These are phyloP conservation scores for Boechera stricta DNA, from an alignment of 345 rosid species.

Conservation along the genomic window DNA sequence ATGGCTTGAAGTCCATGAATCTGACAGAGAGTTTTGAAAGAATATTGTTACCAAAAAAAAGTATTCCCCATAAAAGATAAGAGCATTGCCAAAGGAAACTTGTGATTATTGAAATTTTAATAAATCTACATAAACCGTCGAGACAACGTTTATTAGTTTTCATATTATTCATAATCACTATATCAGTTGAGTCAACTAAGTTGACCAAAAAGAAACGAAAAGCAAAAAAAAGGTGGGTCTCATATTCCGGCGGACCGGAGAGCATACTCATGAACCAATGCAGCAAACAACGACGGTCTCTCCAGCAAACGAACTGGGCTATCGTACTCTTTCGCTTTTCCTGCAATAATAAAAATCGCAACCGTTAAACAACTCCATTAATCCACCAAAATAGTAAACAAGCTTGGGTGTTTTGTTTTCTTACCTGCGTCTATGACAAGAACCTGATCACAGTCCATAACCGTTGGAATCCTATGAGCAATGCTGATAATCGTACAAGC, in stretches of 20 bases:
- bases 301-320: slow-evolving; percentile 72
- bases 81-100: not conserved
- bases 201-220: not conserved
- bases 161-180: not conserved
- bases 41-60: no score
- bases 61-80: not conserved
- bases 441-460: slow-evolving; percentile 95
- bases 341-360: slow-evolving; percentile 36
- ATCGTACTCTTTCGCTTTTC: slow-evolving; percentile 78
- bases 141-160: not conserved
- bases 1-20: not conserved
- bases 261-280: slow-evolving; percentile 91
- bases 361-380: not conserved
- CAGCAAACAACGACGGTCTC: slow-evolving; percentile 72
- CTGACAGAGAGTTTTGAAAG: not conserved
- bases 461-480: slow-evolving; percentile 97
- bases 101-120: not conserved
- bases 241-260: slow-evolving; percentile 74
- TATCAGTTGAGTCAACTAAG: not conserved
- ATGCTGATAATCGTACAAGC: slow-evolving; percentile 88
- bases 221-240: not conserved
- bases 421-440: slow-evolving; percentile 88
- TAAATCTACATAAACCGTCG: not conserved
- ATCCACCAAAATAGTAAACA: not conserved
- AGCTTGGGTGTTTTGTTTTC: not conserved